Evolutionary conservation across 2,329 filamentous ascomycete genomes (phyloP).

Genomic region (Aspergillus texensis): DNA sequence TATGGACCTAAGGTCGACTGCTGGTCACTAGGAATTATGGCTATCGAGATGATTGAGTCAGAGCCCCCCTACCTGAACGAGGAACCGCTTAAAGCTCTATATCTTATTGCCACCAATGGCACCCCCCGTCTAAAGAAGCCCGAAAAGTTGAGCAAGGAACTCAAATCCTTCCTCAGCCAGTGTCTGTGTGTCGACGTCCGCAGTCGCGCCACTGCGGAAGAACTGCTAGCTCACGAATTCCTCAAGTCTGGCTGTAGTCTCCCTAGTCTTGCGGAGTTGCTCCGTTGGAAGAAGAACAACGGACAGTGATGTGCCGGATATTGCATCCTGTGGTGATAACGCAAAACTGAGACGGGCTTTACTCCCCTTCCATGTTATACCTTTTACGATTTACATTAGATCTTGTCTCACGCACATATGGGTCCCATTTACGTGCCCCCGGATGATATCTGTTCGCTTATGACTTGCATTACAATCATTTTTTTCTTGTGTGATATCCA

Average conservation of each 20-base stretch:
- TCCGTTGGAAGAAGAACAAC: constrained; percentile 65
- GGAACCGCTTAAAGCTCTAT: constrained; percentile 94
- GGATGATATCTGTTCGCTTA: constrained; percentile 29
- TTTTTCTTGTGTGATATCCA: constrained; percentile 30
- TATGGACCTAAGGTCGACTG: constrained; percentile 98
- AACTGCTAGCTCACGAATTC: constrained; percentile 91
- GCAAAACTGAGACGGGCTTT: neutral
- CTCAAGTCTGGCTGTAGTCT: constrained; percentile 87
- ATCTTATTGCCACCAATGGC: constrained; percentile 96
- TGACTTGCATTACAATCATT: constrained; percentile 28
- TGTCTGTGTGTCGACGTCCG: constrained; percentile 97
- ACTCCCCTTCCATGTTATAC: constrained; percentile 12
- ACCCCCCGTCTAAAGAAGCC: constrained; percentile 97
- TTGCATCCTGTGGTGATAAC: constrained; percentile 1
- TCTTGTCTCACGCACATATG: constrained; percentile 35
- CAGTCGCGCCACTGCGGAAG: constrained; percentile 86
- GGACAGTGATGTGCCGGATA: constrained; percentile 33
- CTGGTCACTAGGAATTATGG: constrained; percentile 99
- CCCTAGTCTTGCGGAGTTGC: constrained; percentile 78
- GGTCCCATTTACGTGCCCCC: constrained; percentile 31
- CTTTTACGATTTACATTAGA: constrained; percentile 25
- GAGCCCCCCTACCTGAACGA: constrained; percentile 98
- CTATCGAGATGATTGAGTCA: constrained; percentile 99
- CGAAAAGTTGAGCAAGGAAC: constrained; percentile 94
- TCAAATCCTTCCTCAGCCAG: constrained; percentile 95